phyloP scores from a whole-genome alignment of 2,329 filamentous ascomycete species.

The Sporothrix brunneoviolacea region DNA sequence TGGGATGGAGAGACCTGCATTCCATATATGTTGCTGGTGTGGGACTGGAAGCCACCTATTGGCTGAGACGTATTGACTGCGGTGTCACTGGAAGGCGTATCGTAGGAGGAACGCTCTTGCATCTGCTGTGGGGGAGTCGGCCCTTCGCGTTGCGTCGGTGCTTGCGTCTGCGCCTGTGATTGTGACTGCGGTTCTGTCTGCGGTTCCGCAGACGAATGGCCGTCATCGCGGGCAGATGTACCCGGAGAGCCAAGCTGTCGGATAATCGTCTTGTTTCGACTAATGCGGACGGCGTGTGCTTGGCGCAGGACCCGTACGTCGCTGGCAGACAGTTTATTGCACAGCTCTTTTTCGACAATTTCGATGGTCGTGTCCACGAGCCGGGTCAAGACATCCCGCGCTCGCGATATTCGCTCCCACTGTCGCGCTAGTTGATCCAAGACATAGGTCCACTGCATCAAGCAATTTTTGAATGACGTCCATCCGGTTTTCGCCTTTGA shows the following conservation, averaged over 20 bases:
- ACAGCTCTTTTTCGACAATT: constrained; percentile 13
- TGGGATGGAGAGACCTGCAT: not conserved
- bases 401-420: constrained; percentile 16
- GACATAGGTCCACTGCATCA: constrained; percentile 20
- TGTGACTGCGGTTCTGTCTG: too few species aligned
- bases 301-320: not conserved
- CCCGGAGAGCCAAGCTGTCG: constrained; percentile 8
- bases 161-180: not conserved
- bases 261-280: constrained; percentile 9
- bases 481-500: constrained; percentile 14
- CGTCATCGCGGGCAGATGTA: not conserved
- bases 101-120: not conserved
- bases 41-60: not conserved
- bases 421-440: constrained; percentile 16
- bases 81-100: not conserved
- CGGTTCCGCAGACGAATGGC: not conserved
- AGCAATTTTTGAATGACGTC: constrained; percentile 21
- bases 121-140: not conserved
- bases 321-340: constrained; percentile 6
- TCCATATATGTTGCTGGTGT: not conserved
- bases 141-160: not conserved
- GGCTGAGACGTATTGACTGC: not conserved
- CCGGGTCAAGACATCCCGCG: constrained; percentile 7
- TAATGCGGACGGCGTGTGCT: not conserved
- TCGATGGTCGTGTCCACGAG: constrained; percentile 14